A percentile compares a stretch with the other conserved stretches of the same genome.
Conservation (phyloP, 768 basidiomycete species). For the Hydnomerulius pinastri region DNA sequence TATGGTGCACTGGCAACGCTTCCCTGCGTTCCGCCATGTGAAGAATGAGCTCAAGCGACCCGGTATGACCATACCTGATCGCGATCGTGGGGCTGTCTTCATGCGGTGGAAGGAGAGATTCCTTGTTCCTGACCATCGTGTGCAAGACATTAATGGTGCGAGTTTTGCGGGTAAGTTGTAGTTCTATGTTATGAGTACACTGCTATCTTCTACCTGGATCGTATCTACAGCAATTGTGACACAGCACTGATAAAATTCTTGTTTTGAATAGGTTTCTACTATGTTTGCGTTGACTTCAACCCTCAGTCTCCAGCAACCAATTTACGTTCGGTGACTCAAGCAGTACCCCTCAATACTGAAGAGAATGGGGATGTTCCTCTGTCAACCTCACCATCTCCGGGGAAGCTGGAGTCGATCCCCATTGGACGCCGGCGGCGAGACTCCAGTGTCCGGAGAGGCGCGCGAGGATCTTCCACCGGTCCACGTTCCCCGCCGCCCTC, state of each 20-base stretch:
- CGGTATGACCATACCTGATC: conserved; percentile 72
- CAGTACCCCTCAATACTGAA: conserved; percentile 34
- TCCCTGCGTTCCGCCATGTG: conserved; percentile 86
- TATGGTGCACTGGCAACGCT: conserved; percentile 91
- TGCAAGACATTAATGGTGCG: conserved; percentile 92
- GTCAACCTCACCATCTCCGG: conserved; percentile 31
- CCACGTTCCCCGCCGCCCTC: conserved; percentile 48
- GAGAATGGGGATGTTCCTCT: conserved; percentile 28
- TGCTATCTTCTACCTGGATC: background rate
- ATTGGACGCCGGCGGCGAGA: conserved; percentile 40
- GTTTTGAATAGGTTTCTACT: conserved; percentile 75
- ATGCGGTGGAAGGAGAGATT: conserved; percentile 98
- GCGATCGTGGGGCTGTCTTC: conserved; percentile 82
- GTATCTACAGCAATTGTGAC: conserved; percentile 16
- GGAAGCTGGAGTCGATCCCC: conserved; percentile 42
- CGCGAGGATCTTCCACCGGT: conserved; percentile 50
- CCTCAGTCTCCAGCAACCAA: conserved; percentile 49
- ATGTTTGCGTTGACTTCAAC: conserved; percentile 91
- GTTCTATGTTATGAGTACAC: conserved; percentile 1
- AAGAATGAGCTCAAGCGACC: conserved; percentile 79
- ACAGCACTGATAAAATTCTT: conserved; percentile 7
- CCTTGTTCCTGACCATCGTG: conserved; percentile 91
- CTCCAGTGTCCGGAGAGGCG: conserved; percentile 46
- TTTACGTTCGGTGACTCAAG: conserved; percentile 35
- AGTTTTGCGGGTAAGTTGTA: conserved; percentile 82